Evolutionary conservation across 2,329 filamentous ascomycete genomes (phyloP).

Genomic region (Talaromyces sp.): DNA sequence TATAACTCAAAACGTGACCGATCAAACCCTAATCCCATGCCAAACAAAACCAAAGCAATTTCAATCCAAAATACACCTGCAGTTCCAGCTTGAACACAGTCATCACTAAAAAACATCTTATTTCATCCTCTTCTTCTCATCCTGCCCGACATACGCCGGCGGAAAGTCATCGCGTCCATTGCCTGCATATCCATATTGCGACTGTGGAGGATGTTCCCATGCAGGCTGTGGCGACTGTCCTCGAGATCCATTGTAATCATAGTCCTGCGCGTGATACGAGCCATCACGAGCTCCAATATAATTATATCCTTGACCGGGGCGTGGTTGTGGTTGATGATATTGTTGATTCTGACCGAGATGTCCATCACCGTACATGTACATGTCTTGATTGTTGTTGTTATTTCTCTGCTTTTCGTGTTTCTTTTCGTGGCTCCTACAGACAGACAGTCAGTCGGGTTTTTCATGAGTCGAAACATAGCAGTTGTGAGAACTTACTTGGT

Average conservation of each 20-base stretch:
- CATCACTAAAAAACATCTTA: neutral
- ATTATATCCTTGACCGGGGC: neutral
- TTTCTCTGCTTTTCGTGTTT: neutral
- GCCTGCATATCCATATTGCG: neutral
- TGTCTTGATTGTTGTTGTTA: neutral
- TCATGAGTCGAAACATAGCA: neutral
- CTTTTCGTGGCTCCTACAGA: neutral
- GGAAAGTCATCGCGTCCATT: neutral
- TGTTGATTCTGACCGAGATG: neutral
- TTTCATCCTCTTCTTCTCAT: slow-evolving; percentile 2
- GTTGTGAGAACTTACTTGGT: neutral
- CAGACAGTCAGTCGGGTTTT: neutral
- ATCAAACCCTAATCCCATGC: neutral
- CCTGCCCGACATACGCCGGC: neutral
- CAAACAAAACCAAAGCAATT: neutral
- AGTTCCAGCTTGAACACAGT: too few species aligned
- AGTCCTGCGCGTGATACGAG: neutral
- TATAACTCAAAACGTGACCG: neutral
- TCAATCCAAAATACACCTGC: neutral
- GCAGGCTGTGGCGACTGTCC: neutral
- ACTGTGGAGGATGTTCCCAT: neutral
- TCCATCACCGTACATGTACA: neutral
- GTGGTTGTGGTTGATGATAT: neutral
- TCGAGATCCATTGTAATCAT: neutral
- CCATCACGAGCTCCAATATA: neutral